These are phyloP conservation scores for Paraconiothyrium brasiliense DNA, from an alignment of 2,329 filamentous ascomycete species.

Conservation along the genomic window DNA sequence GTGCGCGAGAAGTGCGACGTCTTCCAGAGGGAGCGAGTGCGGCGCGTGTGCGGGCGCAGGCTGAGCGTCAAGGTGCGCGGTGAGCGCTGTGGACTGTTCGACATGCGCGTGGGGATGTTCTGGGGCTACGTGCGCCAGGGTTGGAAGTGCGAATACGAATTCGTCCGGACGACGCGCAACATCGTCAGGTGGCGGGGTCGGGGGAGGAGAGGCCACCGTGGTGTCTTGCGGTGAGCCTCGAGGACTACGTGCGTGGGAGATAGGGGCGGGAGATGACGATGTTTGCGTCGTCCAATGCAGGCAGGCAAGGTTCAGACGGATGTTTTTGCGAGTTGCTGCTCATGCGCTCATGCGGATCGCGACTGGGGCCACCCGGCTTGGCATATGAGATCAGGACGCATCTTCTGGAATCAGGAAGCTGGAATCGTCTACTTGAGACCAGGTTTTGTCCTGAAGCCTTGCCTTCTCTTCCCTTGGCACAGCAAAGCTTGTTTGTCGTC, in stretches of 20 bases:
- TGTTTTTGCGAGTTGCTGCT: conserved; percentile 29
- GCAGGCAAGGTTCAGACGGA: conserved; percentile 18
- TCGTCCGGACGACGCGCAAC: conserved; percentile 44
- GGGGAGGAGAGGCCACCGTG: conserved; percentile 45
- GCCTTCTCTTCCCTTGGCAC: not conserved
- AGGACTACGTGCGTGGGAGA: conserved; percentile 19
- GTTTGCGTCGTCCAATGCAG: conserved; percentile 18
- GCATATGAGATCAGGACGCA: conserved; percentile 34
- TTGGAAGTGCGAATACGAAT: conserved; percentile 32
- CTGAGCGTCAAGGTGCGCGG: conserved; percentile 20
- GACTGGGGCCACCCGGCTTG: conserved; percentile 32
- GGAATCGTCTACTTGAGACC: not conserved
- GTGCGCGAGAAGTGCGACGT: conserved; percentile 32
- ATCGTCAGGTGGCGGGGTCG: conserved; percentile 38
- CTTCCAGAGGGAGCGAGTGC: conserved; percentile 22
- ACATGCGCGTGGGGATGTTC: conserved; percentile 27
- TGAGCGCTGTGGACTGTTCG: conserved; percentile 29
- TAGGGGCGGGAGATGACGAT: conserved; percentile 24
- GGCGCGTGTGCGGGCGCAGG: conserved; percentile 31
- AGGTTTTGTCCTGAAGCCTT: not conserved
- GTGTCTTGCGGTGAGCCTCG: conserved; percentile 32
- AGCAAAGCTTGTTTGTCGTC: conserved; percentile 9
- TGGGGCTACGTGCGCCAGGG: conserved; percentile 17
- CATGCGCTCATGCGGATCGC: conserved; percentile 30
- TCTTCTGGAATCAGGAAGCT: conserved; percentile 18